These are phyloP conservation scores for Karstenula rhodostoma DNA, from an alignment of 2,329 filamentous ascomycete species.

Conservation along the genomic window DNA sequence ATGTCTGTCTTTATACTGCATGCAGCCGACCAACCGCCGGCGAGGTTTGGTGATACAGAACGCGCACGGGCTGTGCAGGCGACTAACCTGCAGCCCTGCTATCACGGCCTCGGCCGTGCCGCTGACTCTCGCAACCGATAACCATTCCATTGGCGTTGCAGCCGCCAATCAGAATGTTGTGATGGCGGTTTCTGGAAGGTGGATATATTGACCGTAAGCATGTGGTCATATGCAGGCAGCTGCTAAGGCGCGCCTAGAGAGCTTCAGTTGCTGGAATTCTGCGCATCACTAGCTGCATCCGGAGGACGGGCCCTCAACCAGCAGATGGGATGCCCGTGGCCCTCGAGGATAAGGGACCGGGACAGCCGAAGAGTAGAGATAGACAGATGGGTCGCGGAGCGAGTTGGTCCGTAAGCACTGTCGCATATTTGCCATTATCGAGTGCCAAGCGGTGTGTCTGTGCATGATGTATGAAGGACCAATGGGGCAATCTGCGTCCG, in stretches of 20 bases:
- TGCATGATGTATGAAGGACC: slow-evolving; percentile 2
- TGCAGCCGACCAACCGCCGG: not conserved
- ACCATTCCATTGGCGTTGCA: slow-evolving; percentile 20
- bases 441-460: not conserved
- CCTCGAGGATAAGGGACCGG: not conserved
- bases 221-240: slow-evolving; percentile 3
- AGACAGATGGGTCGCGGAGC: not conserved
- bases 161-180: slow-evolving; percentile 7
- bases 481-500: not conserved
- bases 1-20: slow-evolving; percentile 5
- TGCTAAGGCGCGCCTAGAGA: slow-evolving; percentile 18
- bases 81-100: slow-evolving; percentile 15
- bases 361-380: not conserved
- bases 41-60: not conserved
- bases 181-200: slow-evolving; percentile 22
- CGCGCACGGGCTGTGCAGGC: not conserved
- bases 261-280: slow-evolving; percentile 17
- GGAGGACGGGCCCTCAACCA: not conserved
- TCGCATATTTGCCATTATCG: not conserved
- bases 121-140: slow-evolving; percentile 14
- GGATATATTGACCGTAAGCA: slow-evolving; percentile 14
- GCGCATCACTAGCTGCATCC: slow-evolving; percentile 4
- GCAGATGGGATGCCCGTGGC: not conserved
- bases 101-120: slow-evolving; percentile 11
- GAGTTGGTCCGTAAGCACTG: not conserved